These are phyloP conservation scores for Trametes polyzona DNA, from an alignment of 1,284 basidiomycete species.

Conservation along the genomic window DNA sequence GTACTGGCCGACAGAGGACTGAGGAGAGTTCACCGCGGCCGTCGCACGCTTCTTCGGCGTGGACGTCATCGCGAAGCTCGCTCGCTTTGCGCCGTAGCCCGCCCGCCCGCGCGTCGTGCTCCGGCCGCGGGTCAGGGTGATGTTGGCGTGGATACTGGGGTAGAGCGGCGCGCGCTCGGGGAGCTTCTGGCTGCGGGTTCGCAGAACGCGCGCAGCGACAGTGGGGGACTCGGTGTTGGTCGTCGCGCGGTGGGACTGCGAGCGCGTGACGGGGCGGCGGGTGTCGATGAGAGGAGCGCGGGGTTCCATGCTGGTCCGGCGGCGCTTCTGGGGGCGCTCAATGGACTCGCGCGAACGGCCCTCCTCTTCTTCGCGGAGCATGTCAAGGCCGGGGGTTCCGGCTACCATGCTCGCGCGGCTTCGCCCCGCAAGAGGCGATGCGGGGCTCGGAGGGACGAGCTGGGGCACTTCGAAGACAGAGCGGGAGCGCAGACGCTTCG, in stretches of 20 bases:
- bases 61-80: slow-evolving; percentile 30
- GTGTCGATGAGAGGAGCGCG: slow-evolving; percentile 3
- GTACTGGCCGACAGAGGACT: slow-evolving; percentile 1
- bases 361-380: slow-evolving; percentile 24
- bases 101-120: slow-evolving; percentile 9
- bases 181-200: slow-evolving; percentile 31
- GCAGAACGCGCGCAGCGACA: slow-evolving; percentile 13
- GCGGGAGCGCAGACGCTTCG: slow-evolving; percentile 9
- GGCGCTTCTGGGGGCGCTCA: slow-evolving; percentile 24
- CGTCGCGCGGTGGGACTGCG: slow-evolving; percentile 25
- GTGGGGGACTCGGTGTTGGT: neutral
- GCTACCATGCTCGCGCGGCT: slow-evolving; percentile 12
- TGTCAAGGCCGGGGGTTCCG: slow-evolving; percentile 19
- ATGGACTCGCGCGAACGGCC: neutral
- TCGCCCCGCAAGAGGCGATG: slow-evolving; percentile 24
- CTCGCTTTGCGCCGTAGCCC: slow-evolving; percentile 6
- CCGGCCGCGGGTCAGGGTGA: slow-evolving; percentile 26
- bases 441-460: slow-evolving; percentile 15
- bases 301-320: slow-evolving; percentile 13
- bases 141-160: slow-evolving; percentile 21
- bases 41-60: slow-evolving; percentile 30
- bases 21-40: slow-evolving; percentile 22
- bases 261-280: slow-evolving; percentile 24
- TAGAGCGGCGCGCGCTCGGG: slow-evolving; percentile 17
- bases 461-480: slow-evolving; percentile 3